Conservation (phyloP, 768 basidiomycete genomes). For the Termitomyces sp. region DNA sequence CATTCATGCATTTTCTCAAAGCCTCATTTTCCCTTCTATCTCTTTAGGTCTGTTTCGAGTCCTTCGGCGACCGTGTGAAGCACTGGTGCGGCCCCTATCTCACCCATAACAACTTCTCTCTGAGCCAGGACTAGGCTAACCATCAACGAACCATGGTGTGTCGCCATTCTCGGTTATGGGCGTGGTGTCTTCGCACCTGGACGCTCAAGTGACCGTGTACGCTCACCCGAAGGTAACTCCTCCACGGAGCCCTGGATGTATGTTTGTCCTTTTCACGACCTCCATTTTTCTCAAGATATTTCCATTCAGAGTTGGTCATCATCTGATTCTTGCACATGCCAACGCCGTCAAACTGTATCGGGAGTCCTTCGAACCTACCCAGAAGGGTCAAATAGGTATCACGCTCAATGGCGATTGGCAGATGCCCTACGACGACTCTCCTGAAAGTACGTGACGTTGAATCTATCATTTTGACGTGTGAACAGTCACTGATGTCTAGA, state of each 20-base stretch:
- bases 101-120: constrained; percentile 16
- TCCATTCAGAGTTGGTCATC: constrained; percentile 57
- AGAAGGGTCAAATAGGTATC: constrained; percentile 74
- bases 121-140: constrained; percentile 52
- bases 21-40: neutral
- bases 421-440: constrained; percentile 67
- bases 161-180: constrained; percentile 69
- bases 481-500: neutral
- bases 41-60: constrained; percentile 63
- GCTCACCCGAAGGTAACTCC: constrained; percentile 60
- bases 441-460: constrained; percentile 51
- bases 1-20: constrained; percentile 14
- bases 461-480: neutral
- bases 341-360: constrained; percentile 65
- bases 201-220: constrained; percentile 59
- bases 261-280: constrained; percentile 22
- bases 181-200: constrained; percentile 73
- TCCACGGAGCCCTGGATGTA: constrained; percentile 72
- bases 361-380: constrained; percentile 58
- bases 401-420: constrained; percentile 78
- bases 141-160: constrained; percentile 76
- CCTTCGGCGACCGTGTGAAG: constrained; percentile 75
- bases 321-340: constrained; percentile 68
- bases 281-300: neutral
- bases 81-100: constrained; percentile 49